Percentiles rank a stretch among this genome's conserved stretches.
Evolutionary conservation across 75 land plant species (phyloP).

Genomic region (Selaginella tamariscina): DNA sequence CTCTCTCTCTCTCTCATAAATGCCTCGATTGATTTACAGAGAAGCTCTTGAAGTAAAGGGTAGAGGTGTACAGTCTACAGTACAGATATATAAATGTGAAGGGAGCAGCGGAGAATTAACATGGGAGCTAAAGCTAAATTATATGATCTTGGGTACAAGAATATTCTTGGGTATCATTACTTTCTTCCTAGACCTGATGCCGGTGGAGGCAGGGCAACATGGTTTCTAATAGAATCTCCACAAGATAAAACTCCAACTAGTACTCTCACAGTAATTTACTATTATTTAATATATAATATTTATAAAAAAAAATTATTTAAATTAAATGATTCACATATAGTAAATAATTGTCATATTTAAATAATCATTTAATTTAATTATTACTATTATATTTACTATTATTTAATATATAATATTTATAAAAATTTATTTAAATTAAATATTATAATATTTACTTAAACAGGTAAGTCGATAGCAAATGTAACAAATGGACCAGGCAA

Average conservation of each 20-base stretch:
- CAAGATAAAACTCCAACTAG: neutral
- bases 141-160: neutral
- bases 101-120: neutral
- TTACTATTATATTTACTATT: too few relatives aligned
- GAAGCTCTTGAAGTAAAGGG: neutral
- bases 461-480: neutral
- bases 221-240: neutral
- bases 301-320: too few relatives aligned
- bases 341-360: too few relatives aligned
- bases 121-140: neutral
- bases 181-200: neutral
- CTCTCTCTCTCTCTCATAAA: too few relatives aligned
- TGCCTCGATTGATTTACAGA: too few relatives aligned
- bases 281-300: too few relatives aligned
- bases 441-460: too few relatives aligned
- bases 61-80: neutral
- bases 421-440: too few relatives aligned
- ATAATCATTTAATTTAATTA: too few relatives aligned
- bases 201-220: neutral
- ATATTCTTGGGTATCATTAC: neutral
- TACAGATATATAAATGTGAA: neutral
- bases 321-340: too few relatives aligned
- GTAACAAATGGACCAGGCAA: neutral
- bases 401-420: too few relatives aligned
- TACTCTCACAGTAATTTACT: neutral